Conservation (phyloP, 805 yeast genomes). For the Candida khao-thaluensis region DNA sequence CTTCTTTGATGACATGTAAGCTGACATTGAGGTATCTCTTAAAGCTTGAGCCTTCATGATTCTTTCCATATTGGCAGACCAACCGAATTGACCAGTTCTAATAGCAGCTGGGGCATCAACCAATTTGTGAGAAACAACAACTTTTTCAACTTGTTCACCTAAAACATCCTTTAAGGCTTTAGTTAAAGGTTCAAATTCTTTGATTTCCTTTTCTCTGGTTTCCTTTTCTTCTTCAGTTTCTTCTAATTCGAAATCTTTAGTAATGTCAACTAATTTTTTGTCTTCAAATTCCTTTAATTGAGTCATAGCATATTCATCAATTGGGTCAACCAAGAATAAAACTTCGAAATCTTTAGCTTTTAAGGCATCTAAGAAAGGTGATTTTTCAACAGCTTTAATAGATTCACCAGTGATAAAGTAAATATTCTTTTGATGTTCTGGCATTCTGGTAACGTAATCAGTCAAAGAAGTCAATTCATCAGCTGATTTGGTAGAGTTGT, state of each 20-base stretch:
- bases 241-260: slow-evolving; percentile 98
- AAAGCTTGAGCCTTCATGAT: slow-evolving; percentile 99
- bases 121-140: slow-evolving; percentile 94
- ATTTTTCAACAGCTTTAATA: slow-evolving; percentile 94
- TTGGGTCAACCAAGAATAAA: slow-evolving; percentile 96
- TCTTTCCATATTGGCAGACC: slow-evolving; percentile 99
- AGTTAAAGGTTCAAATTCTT: slow-evolving; percentile 90
- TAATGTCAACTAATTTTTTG: slow-evolving; percentile 97
- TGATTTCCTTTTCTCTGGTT: slow-evolving; percentile 87
- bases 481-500: slow-evolving; percentile 91
- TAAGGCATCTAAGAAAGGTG: slow-evolving; percentile 98
- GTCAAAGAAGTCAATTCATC: slow-evolving; percentile 93
- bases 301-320: slow-evolving; percentile 99
- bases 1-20: slow-evolving; percentile 99
- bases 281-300: slow-evolving; percentile 99
- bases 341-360: slow-evolving; percentile 99
- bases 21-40: slow-evolving; percentile 97
- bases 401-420: slow-evolving; percentile 99
- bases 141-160: slow-evolving; percentile 99
- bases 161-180: slow-evolving; percentile 94
- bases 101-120: slow-evolving; percentile 99
- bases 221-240: slow-evolving; percentile 98
- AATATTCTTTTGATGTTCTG: slow-evolving; percentile 99
- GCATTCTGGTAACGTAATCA: slow-evolving; percentile 99
- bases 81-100: slow-evolving; percentile 99